Evolutionary conservation across 2,329 filamentous ascomycete genomes (phyloP), one percentile per base, ranked within the genome.

Genomic region (Chalaropsis ovoidea): DNA sequence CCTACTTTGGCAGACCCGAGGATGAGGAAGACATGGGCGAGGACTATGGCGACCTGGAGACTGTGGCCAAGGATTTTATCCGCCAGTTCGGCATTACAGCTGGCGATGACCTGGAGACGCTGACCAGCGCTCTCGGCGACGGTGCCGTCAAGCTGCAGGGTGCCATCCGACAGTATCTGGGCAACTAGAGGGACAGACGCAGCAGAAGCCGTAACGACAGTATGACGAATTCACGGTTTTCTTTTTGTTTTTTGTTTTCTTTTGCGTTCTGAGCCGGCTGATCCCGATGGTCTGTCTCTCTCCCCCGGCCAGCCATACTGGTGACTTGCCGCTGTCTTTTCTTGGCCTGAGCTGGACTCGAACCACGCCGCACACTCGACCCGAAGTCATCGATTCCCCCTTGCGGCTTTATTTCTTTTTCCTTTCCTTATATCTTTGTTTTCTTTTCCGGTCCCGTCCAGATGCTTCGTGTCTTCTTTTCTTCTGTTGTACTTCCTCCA

Each of bases 81-180:
- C 86, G 94, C 72, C 91, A 89, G 73, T 96, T 97, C 73, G 94
- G 94, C 62, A 89, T 96, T 71, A 97, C 93, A 3, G 93, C 94
- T 27, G 92, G 91, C 66, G 94, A 99, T 73, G 94, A 99, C 75
- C 77, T 99, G 65, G 94, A 99, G 75, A 96, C 96, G 75, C 76
- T 97, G 71, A 88, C 86, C 27, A 85, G 86, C 70, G 82, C 90
- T 69, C 78, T 96, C 3, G 94, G 93, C 39, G 91, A 96, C 72
- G 93, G 91, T 52, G 91, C 91, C 15, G 84, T 81, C 60, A 88
- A 86, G 76, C 80, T 97, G 73, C 91, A 96, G 78, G 90, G 89
- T 73, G 80, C 84, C 61, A 85, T 88, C 71, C 80, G 84, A 69
- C 81, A 79, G 70, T 87, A 87, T 73, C 77, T 87, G 65, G 82